Evolutionary conservation across 352 stramenopile genomes (phyloP), one percentile per base, ranked within the genome.

Genomic region (Aphanomyces astaci): DNA sequence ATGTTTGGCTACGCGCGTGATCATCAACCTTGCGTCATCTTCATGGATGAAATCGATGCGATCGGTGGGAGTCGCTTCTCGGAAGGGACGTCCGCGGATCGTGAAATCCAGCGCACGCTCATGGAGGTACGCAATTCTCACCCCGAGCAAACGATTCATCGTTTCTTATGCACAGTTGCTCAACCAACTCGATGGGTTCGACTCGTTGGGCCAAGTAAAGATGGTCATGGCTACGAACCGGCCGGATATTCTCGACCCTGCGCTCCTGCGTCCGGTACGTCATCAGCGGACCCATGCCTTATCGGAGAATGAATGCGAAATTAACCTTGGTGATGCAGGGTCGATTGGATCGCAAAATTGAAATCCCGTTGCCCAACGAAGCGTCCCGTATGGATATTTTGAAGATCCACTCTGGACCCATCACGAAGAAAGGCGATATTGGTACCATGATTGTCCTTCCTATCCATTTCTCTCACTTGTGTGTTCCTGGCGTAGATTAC

Each of bases 1-100:
- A 99, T 99, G 97, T 99, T 99, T 70, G 88, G 96, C 80, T 88
- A 97, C 79, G 84, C 93, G 15, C 87, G 91, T 53, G 95, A 99
- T 76, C 96, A 99, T 76, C 90, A 99, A 83, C 97, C 97, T 43
- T 99, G 96, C 71, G 97, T 99, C 64, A 99, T 99, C 78, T 99
- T 99, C 75, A 99, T 99, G 95, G 98, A 99, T 79, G 98, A 99
- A 74, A 98, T 99, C 77, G 97, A 99, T 84, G 97, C 97, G 27
- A 99, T 99, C 74, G 97, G 97, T 74, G 96, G 96, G 70, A 98
- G 88, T 54, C 94, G 97, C 39, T 99, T 98, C 75, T 98, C 89
- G 48, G 96, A 99, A 76, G 97, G 97, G 64, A 99, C 95, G 32
- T 97, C 87, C 28, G 90, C 88, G 2, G 90, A 97, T 76, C 94